These are phyloP conservation scores for Chalara sp. DNA, from an alignment of 2,329 filamentous ascomycete species.

Conservation along the genomic window DNA sequence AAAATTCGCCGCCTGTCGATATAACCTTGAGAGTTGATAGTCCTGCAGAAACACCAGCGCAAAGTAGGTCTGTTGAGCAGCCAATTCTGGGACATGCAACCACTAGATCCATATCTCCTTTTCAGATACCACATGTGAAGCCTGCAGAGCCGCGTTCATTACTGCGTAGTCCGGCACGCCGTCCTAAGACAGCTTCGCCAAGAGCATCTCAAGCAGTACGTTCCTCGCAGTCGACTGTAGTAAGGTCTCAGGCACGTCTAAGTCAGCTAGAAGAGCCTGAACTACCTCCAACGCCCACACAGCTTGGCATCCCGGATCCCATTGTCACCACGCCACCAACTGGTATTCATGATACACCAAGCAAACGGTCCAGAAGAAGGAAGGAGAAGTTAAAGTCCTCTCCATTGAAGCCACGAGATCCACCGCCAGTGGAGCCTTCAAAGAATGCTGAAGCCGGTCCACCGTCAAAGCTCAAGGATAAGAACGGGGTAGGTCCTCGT, in stretches of 20 bases:
- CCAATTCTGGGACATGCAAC: neutral
- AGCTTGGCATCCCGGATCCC: conserved; percentile 42
- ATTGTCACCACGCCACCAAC: conserved; percentile 47
- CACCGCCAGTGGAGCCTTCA: conserved; percentile 2
- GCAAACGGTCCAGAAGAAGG: conserved; percentile 37
- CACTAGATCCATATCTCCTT: too few relatives aligned
- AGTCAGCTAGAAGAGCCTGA: conserved; percentile 47
- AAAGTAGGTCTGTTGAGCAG: neutral
- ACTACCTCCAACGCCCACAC: conserved; percentile 51
- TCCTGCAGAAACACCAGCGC: too few relatives aligned
- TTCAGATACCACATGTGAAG: too few relatives aligned
- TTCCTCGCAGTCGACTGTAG: neutral
- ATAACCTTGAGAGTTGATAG: too few relatives aligned
- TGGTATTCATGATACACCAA: conserved; percentile 55
- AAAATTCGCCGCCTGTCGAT: neutral
- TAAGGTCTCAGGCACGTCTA: neutral
- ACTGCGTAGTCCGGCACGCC: neutral
- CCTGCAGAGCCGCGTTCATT: too few relatives aligned
- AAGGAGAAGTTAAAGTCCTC: conserved; percentile 30
- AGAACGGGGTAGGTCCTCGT: conserved; percentile 8
- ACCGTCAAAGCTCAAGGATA: conserved; percentile 1
- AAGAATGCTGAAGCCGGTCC: conserved; percentile 24
- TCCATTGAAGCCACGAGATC: conserved; percentile 22
- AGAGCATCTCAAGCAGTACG: neutral
- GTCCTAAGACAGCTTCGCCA: neutral